Evolutionary conservation across 176 grass and related monocot genomes (phyloP).

Genomic region (Raddia distichophylla): DNA sequence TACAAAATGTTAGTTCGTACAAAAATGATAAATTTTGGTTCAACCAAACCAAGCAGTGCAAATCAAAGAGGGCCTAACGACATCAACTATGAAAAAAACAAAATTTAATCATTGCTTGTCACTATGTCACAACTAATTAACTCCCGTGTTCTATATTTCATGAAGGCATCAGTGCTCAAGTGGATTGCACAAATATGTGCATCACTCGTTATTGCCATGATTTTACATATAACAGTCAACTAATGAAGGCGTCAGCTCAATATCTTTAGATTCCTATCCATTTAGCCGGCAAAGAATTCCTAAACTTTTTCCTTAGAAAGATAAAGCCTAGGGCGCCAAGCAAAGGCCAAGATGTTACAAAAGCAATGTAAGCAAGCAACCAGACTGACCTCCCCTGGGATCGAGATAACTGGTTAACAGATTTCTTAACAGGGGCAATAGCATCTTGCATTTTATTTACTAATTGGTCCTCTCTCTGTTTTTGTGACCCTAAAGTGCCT

Average conservation of each 20-base stretch:
- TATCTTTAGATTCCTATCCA: constrained; percentile 42
- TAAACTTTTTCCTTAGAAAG: constrained; percentile 63
- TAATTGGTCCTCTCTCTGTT: constrained; percentile 30
- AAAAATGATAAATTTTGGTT: too few relatives aligned
- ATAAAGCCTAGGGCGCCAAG: constrained; percentile 59
- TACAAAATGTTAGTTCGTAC: too few relatives aligned
- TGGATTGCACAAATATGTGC: neutral
- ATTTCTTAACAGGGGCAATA: constrained; percentile 74
- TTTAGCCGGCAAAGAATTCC: constrained; percentile 36
- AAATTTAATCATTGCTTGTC: neutral
- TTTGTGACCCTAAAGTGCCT: constrained; percentile 21
- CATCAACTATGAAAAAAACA: neutral
- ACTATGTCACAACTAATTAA: neutral
- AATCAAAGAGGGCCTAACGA: neutral
- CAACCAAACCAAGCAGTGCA: too few relatives aligned
- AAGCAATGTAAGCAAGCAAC: constrained; percentile 82
- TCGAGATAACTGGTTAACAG: constrained; percentile 58
- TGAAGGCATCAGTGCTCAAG: neutral
- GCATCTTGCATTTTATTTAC: constrained; percentile 45
- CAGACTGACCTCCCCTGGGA: constrained; percentile 63
- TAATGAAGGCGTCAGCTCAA: constrained; percentile 6
- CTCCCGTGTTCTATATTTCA: constrained; percentile 27
- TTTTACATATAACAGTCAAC: constrained; percentile 38
- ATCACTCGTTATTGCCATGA: constrained; percentile 18
- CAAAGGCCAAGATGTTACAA: constrained; percentile 82